Conservation (phyloP, 495 filamentous ascomycete genomes). For the Apodospora peruviana region DNA sequence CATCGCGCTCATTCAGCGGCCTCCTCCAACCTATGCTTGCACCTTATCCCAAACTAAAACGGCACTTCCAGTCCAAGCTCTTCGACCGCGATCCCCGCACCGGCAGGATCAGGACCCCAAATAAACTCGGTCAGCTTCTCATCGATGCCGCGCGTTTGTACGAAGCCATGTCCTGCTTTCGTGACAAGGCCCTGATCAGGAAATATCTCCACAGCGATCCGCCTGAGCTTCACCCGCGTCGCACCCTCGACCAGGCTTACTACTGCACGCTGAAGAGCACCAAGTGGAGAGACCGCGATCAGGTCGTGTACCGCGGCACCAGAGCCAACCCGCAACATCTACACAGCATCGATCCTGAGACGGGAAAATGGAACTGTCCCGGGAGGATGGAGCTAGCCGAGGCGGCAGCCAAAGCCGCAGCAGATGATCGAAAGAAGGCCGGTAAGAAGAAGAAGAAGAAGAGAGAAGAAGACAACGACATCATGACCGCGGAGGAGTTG, state of each 20-base stretch:
- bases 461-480: slow-evolving; percentile 14
- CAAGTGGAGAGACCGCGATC: slow-evolving; percentile 55
- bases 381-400: neutral
- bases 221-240: slow-evolving; percentile 60
- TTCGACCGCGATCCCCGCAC: slow-evolving; percentile 5
- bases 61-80: neutral
- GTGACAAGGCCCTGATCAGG: slow-evolving; percentile 56
- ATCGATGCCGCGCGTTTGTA: slow-evolving; percentile 31
- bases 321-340: slow-evolving; percentile 16
- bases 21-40: neutral
- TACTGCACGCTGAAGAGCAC: slow-evolving; percentile 59
- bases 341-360: neutral
- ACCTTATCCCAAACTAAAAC: neutral
- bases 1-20: neutral
- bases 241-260: slow-evolving; percentile 66
- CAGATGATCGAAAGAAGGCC: too few relatives aligned
- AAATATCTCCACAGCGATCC: slow-evolving; percentile 50
- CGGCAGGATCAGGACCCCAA: slow-evolving; percentile 25
- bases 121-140: slow-evolving; percentile 27
- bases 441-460: neutral
- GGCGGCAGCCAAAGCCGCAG: neutral
- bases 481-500: neutral
- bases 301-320: slow-evolving; percentile 57
- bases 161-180: slow-evolving; percentile 34
- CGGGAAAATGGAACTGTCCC: neutral